Conservation (phyloP, 805 yeast genomes). For the Candida qinlingensis region DNA sequence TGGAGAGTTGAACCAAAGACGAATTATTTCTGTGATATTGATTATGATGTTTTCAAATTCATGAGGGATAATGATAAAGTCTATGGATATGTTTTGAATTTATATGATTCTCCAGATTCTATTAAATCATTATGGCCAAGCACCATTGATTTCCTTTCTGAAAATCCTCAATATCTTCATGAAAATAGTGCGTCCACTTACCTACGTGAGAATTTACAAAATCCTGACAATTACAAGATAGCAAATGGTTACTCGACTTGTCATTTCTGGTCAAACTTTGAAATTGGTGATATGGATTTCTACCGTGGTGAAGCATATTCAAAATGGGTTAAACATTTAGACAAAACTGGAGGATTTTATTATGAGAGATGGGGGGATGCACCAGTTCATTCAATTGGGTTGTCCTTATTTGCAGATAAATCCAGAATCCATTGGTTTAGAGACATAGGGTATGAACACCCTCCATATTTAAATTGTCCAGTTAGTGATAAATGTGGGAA, state of each 20-base stretch:
- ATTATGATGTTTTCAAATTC: constrained; percentile 74
- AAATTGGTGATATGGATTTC: constrained; percentile 80
- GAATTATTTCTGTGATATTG: constrained; percentile 57
- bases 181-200: constrained; percentile 58
- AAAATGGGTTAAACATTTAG: constrained; percentile 58
- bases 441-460: constrained; percentile 74
- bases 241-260: constrained; percentile 53
- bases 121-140: constrained; percentile 63
- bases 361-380: constrained; percentile 96
- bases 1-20: constrained; percentile 83
- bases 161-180: constrained; percentile 53
- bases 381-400: constrained; percentile 78
- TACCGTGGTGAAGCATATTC: constrained; percentile 63
- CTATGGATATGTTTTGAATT: constrained; percentile 67
- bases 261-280: constrained; percentile 90
- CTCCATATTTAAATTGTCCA: constrained; percentile 77
- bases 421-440: constrained; percentile 77
- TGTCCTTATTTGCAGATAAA: constrained; percentile 66
- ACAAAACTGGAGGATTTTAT: constrained; percentile 71
- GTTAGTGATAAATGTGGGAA: constrained; percentile 41
- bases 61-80: constrained; percentile 61
- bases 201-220: constrained; percentile 52
- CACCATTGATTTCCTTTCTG: constrained; percentile 52
- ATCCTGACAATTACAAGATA: constrained; percentile 38
- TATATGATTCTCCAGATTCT: constrained; percentile 67